Evolutionary conservation across 768 basidiomycete genomes (phyloP), one percentile per base, ranked within the genome.

Genomic region (Pisolithus albus): DNA sequence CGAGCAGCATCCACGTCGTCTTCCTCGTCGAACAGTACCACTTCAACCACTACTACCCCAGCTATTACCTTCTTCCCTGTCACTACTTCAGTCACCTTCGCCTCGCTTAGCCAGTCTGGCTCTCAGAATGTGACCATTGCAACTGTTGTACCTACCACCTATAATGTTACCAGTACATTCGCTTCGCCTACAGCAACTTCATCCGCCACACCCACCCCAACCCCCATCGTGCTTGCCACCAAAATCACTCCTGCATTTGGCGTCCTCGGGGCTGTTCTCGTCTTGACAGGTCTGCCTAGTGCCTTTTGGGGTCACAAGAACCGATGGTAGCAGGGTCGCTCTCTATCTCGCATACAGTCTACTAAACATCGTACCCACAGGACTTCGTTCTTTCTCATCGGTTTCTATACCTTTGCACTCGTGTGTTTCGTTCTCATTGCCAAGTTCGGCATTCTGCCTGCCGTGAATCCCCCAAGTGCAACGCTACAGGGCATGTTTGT

Each of bases 281-380:
- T 96, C 58, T 62, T 96, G 46, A 92, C 89, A 8, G 94, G 94
- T 44, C 73, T 94, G 6, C 91, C 92, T 8, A 88, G 89, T 48
- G 88, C 89, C 3, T 91, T 92, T 59, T 84, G 89, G 71, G 94
- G 94, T 19, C 92, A 93, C 72, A 95, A 95, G 77, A 94, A 96
- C 67, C 75, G 92, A 77, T 95, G 94, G 92, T 88, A 62, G 78
- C 72, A 39, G 48, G 40, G 47, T n/a, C 48, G 24, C 45, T 47
- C 19, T 19, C 18, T 19, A 23, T 45, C 19, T 15, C 19, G 16
- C 36, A 51, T 56, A 42, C 52, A 54, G 15, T 18, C 50, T 50
- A 19, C 51, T 49, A 55, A 23, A 56, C 45, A 53, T 44, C 43
- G 43, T 46, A 50, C 61, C 57, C 56, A 42, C 64, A 92, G 91